Percentiles rank a stretch among this genome's conserved stretches.
These are phyloP conservation scores for Huntiella omanensis DNA, from an alignment of 2,329 filamentous ascomycete genomes.

Conservation along the genomic window DNA sequence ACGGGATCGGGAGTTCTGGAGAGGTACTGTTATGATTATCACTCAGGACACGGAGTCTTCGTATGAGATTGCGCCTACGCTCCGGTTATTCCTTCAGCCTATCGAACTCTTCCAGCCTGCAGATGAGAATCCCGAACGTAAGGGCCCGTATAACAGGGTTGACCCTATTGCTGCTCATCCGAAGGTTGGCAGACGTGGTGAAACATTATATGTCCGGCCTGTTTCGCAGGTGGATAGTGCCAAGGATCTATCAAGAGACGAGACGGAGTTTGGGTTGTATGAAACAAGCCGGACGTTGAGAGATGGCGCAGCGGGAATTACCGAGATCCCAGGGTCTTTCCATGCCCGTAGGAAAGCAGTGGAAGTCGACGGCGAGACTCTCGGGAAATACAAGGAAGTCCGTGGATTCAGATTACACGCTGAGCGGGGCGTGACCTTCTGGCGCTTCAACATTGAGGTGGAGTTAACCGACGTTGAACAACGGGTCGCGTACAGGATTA, in stretches of 20 bases:
- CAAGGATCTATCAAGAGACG: constrained; percentile 58
- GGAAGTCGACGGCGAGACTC: constrained; percentile 56
- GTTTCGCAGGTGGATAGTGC: constrained; percentile 70
- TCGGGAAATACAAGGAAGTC: constrained; percentile 67
- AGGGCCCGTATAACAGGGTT: constrained; percentile 59
- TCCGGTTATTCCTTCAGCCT: constrained; percentile 74
- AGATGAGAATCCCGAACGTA: constrained; percentile 18
- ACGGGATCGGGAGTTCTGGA: constrained; percentile 62
- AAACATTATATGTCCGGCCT: constrained; percentile 72
- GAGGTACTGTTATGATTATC: constrained; percentile 89
- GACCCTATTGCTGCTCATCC: constrained; percentile 78
- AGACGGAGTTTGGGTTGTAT: constrained; percentile 69
- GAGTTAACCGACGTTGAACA: constrained; percentile 63
- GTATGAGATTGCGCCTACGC: constrained; percentile 57
- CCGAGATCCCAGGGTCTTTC: constrained; percentile 34
- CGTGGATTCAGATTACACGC: constrained; percentile 64
- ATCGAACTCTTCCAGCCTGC: constrained; percentile 57
- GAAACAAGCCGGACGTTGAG: constrained; percentile 42
- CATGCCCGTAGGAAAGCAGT: constrained; percentile 32
- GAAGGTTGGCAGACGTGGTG: constrained; percentile 68
- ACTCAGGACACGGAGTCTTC: constrained; percentile 69
- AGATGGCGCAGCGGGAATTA: constrained; percentile 26
- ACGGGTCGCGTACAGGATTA: constrained; percentile 88
- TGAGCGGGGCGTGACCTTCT: constrained; percentile 82
- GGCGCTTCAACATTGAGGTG: constrained; percentile 89